These are phyloP conservation scores for Coniochaeta sp. DNA, from an alignment of 2,329 filamentous ascomycete species.

Conservation along the genomic window DNA sequence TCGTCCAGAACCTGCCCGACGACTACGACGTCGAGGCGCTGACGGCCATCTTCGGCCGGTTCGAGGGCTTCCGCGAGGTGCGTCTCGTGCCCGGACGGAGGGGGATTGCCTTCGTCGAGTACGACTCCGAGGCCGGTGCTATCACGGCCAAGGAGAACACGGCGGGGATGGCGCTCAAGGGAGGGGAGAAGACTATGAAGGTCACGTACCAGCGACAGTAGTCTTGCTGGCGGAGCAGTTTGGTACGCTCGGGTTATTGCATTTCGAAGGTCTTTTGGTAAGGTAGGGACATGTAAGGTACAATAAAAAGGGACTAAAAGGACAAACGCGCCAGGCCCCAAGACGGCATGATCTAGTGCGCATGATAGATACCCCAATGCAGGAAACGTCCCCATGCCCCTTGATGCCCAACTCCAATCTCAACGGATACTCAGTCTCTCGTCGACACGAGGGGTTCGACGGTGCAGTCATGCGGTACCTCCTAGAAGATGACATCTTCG, in stretches of 20 bases:
- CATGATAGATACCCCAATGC: slow-evolving; percentile 13
- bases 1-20: slow-evolving; percentile 86
- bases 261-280: background rate
- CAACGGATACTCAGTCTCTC: background rate
- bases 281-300: background rate
- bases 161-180: slow-evolving; percentile 72
- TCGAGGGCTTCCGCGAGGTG: slow-evolving; percentile 91
- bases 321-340: background rate
- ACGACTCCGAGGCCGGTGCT: slow-evolving; percentile 81
- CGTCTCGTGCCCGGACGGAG: slow-evolving; percentile 77
- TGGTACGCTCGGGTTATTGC: background rate
- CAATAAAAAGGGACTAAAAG: background rate
- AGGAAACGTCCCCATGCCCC: slow-evolving; percentile 6
- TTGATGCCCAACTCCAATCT: slow-evolving; percentile 4
- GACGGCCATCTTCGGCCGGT: slow-evolving; percentile 74
- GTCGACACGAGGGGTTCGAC: background rate
- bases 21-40: slow-evolving; percentile 77
- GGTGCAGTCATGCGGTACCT: background rate
- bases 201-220: slow-evolving; percentile 95
- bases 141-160: slow-evolving; percentile 93
- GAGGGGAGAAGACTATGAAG: slow-evolving; percentile 71
- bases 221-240: background rate
- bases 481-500: slow-evolving; percentile 77
- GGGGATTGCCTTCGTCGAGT: slow-evolving; percentile 94
- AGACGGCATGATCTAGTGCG: background rate